Conservation (phyloP, 306 rosid species). For the Adenanthera pavonina region DNA sequence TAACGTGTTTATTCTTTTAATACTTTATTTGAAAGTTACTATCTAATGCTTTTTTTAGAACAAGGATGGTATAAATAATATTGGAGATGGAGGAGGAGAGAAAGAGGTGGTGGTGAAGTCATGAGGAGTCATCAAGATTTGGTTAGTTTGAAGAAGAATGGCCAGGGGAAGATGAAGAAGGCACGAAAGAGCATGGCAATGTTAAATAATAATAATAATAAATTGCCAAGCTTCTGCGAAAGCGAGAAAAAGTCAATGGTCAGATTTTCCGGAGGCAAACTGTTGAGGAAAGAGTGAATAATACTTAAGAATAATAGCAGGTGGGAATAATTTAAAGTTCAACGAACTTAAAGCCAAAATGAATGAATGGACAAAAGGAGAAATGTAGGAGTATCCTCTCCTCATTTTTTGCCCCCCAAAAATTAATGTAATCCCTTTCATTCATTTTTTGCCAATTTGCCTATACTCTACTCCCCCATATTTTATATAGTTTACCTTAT, state of each 20-base stretch:
- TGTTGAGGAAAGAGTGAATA: conserved; percentile 39
- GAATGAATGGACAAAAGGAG: conserved; percentile 24
- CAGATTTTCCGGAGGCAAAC: conserved; percentile 10
- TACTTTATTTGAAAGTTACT: too few relatives aligned
- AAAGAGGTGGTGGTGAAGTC: too few relatives aligned
- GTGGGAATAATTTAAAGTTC: conserved; percentile 20
- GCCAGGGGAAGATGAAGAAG: not conserved
- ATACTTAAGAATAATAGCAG: conserved; percentile 49
- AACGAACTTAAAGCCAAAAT: not conserved
- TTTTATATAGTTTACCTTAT: too few relatives aligned
- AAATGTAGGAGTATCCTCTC: conserved; percentile 3
- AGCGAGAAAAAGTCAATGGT: conserved; percentile 30
- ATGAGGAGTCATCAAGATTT: not conserved
- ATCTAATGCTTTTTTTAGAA: not conserved
- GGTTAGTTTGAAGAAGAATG: not conserved
- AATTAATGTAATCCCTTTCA: not conserved
- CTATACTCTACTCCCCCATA: too few relatives aligned
- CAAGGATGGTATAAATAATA: not conserved
- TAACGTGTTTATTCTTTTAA: too few relatives aligned
- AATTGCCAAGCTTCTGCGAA: conserved; percentile 36
- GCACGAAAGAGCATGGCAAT: conserved; percentile 29
- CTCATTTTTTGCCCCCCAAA: too few relatives aligned
- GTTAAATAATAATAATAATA: not conserved
- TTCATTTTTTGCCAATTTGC: conserved; percentile 15
- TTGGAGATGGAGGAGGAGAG: not conserved